Evolutionary conservation across 345 rosid genomes (phyloP), one percentile per base, ranked within the genome.

Genomic region (Sisymbrium irio): DNA sequence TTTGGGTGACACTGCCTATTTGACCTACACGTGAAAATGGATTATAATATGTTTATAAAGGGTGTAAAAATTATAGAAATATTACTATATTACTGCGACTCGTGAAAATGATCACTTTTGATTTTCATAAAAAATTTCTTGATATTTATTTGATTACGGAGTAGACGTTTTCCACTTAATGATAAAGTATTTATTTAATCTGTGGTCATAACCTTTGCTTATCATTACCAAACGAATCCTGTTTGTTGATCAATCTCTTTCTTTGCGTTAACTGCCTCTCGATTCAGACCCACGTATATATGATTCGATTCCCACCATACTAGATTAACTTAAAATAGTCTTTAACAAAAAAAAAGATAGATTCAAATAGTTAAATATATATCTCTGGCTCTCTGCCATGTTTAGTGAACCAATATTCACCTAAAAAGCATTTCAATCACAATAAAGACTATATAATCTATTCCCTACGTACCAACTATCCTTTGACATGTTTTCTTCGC

Each of bases 221-320:
- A 35, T 61, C 68, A 37, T 61, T 17, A 62, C 54, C 54, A 41
- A 53, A 63, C 70, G 56, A 53, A 72, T 63, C 54, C 66, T 5
- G 73, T 67, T 74, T 37, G 78, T 74, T 74, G 54, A 67, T 58
- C 73, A 58, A 67, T 74, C 78, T 46, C 73, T 54, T 49, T 74
- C 78, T 58, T 42, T 66, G 18, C 33, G 30, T 37, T 74, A 65
- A 47, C 59, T 57, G 56, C 66, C 69, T 47, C 40, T 74, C 47
- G 32, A 27, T 46, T 66, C 19, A 20, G 33, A 54, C 41, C 41
- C 44, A 69, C 63, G 19, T 22, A 22, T 22, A 22, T 39, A 56
- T 47, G 13, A 45, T 46, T 65, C 65, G 18, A 25, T 25, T 40
- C 28, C 49, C 4, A 71, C 30, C 19, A 15, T 9, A 60, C 32